These are phyloP conservation scores for Mytilinidion resinicola DNA, from an alignment of 495 filamentous ascomycete species.

Conservation along the genomic window DNA sequence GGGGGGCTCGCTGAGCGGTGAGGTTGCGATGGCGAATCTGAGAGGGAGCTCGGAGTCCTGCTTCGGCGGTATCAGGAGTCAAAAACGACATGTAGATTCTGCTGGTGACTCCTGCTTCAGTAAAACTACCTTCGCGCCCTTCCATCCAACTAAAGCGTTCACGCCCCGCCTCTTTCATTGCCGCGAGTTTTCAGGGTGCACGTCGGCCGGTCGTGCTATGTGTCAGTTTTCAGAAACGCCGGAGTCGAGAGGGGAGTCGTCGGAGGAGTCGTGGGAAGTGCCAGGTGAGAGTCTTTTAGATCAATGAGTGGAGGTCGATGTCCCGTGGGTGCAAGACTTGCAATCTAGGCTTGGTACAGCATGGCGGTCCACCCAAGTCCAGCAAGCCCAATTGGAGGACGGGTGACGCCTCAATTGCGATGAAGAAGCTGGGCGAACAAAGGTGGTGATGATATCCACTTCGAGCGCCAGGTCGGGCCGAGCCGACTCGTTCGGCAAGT, in stretches of 20 bases:
- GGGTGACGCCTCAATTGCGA: too few relatives aligned
- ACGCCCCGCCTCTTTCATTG: neutral
- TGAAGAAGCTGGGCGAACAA: too few relatives aligned
- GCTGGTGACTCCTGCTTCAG: too few relatives aligned
- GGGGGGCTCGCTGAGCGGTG: neutral
- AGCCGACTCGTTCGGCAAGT: neutral
- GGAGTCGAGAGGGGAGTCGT: conserved; percentile 15
- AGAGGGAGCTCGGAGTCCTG: neutral
- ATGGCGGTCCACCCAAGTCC: too few relatives aligned
- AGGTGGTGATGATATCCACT: too few relatives aligned
- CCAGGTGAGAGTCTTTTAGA: conserved; percentile 8
- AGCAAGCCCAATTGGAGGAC: too few relatives aligned
- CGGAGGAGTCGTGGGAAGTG: neutral
- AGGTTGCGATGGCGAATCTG: neutral
- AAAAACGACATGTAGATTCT: too few relatives aligned
- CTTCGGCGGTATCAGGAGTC: too few relatives aligned
- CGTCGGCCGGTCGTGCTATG: conserved; percentile 13
- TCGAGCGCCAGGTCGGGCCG: neutral
- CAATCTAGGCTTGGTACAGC: too few relatives aligned
- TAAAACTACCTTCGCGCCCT: too few relatives aligned
- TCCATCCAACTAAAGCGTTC: too few relatives aligned
- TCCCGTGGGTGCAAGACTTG: too few relatives aligned
- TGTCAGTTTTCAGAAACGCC: conserved; percentile 12
- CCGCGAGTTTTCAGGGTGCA: conserved; percentile 11
- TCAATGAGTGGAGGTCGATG: neutral